Conservation (phyloP, 345 rosid genomes). For the Streptanthus diversifolius region DNA sequence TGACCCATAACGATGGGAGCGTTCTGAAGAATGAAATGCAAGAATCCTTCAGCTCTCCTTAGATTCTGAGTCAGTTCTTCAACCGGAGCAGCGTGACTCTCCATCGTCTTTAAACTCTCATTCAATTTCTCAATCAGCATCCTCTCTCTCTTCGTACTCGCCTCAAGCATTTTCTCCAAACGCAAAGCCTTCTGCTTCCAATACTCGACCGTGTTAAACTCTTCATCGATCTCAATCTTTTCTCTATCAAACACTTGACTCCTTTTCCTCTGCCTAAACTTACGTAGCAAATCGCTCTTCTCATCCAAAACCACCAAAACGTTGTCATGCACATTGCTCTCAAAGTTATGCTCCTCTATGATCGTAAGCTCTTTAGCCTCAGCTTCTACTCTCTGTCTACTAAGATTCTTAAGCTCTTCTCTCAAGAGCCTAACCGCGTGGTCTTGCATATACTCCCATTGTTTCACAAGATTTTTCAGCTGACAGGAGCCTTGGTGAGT, state of each 20-base stretch:
- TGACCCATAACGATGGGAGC: constrained; percentile 82
- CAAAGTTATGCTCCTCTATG: constrained; percentile 81
- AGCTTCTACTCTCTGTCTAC: constrained; percentile 56
- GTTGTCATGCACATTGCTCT: constrained; percentile 53
- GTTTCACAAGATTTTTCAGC: constrained; percentile 76
- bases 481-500: constrained; percentile 68
- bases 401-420: constrained; percentile 68
- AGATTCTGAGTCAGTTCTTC: constrained; percentile 77
- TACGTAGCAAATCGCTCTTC: constrained; percentile 51
- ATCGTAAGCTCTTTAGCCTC: constrained; percentile 82
- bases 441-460: constrained; percentile 83
- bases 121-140: constrained; percentile 54
- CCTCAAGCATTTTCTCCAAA: constrained; percentile 62
- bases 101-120: constrained; percentile 55
- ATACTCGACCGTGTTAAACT: constrained; percentile 45
- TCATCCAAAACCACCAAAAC: constrained; percentile 59
- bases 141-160: constrained; percentile 67
- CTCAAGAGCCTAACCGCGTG: constrained; percentile 58
- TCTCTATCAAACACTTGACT: constrained; percentile 41
- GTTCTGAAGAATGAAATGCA: constrained; percentile 73
- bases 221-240: constrained; percentile 43
- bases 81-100: constrained; percentile 63
- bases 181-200: constrained; percentile 64
- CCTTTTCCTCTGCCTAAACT: constrained; percentile 51
- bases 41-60: constrained; percentile 70